Evolutionary conservation across 345 rosid genomes (phyloP).

Genomic region (Anastatica hierochuntica): DNA sequence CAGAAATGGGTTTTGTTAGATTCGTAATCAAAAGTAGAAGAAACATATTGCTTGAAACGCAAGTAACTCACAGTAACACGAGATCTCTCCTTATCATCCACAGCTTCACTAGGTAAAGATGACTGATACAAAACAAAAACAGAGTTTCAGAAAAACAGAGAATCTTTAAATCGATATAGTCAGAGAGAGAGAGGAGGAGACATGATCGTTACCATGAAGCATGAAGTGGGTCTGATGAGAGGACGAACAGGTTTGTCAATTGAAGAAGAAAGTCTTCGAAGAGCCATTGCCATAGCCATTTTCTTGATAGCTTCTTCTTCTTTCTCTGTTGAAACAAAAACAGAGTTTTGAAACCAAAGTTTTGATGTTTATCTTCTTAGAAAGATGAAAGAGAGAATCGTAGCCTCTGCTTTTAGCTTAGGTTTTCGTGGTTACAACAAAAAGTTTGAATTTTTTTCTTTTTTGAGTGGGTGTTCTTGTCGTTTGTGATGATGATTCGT

Average conservation of each 20-base stretch:
- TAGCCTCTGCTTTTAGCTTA: constrained; percentile 30
- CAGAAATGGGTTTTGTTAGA: not conserved
- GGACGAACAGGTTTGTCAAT: constrained; percentile 71
- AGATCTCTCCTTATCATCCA: constrained; percentile 68
- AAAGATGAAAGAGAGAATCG: too few relatives aligned
- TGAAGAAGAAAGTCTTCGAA: constrained; percentile 88
- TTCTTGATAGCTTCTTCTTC: constrained; percentile 14
- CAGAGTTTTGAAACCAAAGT: constrained; percentile 11
- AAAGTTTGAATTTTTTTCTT: constrained; percentile 17
- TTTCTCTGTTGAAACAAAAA: constrained; percentile 21
- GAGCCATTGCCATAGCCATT: constrained; percentile 95
- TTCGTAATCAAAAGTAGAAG: not conserved
- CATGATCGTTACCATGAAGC: constrained; percentile 56
- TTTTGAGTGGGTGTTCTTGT: constrained; percentile 1
- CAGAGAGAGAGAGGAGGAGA: not conserved
- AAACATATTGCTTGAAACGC: constrained; percentile 13
- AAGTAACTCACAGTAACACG: constrained; percentile 47
- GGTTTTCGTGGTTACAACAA: constrained; percentile 33
- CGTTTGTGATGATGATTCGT: too few relatives aligned
- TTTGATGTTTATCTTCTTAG: too few relatives aligned
- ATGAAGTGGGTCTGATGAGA: constrained; percentile 53
- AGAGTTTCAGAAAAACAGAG: constrained; percentile 1
- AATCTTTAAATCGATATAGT: not conserved
- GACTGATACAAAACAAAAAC: constrained; percentile 37
- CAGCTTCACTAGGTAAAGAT: constrained; percentile 89